These are phyloP conservation scores for Metschnikowia borealis DNA, from an alignment of 805 yeast genomes.

Conservation along the genomic window DNA sequence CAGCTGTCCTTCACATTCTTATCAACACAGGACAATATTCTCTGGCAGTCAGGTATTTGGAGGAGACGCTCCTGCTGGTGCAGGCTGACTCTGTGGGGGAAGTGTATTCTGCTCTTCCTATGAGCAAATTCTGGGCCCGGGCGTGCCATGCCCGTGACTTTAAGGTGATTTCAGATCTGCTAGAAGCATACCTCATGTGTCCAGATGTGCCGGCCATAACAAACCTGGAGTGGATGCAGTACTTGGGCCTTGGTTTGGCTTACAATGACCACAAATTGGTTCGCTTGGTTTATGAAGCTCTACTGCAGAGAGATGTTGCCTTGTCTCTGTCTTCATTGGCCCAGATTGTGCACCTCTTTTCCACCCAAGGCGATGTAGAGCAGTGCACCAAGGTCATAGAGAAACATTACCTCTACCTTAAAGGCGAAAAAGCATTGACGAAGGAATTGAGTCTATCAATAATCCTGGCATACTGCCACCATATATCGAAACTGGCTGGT, in stretches of 20 bases:
- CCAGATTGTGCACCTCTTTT: slow-evolving; percentile 28
- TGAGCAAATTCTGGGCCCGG: slow-evolving; percentile 14
- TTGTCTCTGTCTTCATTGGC: slow-evolving; percentile 10
- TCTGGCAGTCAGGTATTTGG: slow-evolving; percentile 16
- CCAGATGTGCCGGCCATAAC: slow-evolving; percentile 4
- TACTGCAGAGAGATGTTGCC: slow-evolving; percentile 10
- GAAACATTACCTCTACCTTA: slow-evolving; percentile 29
- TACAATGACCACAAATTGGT: slow-evolving; percentile 27
- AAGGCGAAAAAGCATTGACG: slow-evolving; percentile 28
- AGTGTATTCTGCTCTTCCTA: slow-evolving; percentile 16
- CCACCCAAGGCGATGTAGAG: slow-evolving; percentile 35
- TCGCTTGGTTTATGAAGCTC: slow-evolving; percentile 23
- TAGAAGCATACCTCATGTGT: background rate
- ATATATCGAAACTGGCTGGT: slow-evolving; percentile 1
- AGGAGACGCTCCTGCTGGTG: slow-evolving; percentile 1
- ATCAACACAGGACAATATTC: slow-evolving; percentile 23
- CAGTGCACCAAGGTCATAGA: slow-evolving; percentile 34
- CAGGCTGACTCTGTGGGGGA: background rate
- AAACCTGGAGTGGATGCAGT: slow-evolving; percentile 19
- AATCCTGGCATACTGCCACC: slow-evolving; percentile 34
- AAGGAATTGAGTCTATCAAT: slow-evolving; percentile 31
- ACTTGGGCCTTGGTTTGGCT: slow-evolving; percentile 23
- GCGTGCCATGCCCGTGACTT: slow-evolving; percentile 22
- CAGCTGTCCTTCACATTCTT: slow-evolving; percentile 21
- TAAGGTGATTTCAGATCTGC: slow-evolving; percentile 15